Evolutionary conservation across 2,329 filamentous ascomycete species (phyloP).

Genomic region (Fusarium luffae): DNA sequence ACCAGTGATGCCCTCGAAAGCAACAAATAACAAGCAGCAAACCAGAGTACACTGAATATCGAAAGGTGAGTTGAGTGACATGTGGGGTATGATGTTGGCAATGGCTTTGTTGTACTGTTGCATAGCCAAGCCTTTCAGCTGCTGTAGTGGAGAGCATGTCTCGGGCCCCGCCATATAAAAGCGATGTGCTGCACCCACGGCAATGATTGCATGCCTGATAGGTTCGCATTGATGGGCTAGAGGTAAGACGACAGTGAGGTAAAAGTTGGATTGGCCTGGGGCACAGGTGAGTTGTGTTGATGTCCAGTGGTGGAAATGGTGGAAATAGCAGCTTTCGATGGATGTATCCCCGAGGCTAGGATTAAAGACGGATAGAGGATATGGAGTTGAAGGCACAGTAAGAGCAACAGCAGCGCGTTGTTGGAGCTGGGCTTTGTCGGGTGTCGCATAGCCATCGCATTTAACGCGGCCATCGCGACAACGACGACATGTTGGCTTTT

Average conservation of each 20-base stretch:
- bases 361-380: conserved; percentile 5
- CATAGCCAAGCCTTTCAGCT: conserved; percentile 34
- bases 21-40: conserved; percentile 40
- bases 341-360: conserved; percentile 10
- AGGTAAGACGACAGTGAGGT: conserved; percentile 21
- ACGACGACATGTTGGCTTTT: conserved; percentile 39
- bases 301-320: conserved; percentile 38
- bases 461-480: conserved; percentile 30
- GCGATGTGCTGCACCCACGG: conserved; percentile 34
- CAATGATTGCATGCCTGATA: conserved; percentile 22
- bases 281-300: conserved; percentile 25
- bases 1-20: conserved; percentile 39
- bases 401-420: background rate
- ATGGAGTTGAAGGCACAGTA: background rate
- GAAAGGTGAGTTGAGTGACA: conserved; percentile 16
- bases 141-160: conserved; percentile 25
- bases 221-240: conserved; percentile 30
- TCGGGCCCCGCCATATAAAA: conserved; percentile 29
- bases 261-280: conserved; percentile 27
- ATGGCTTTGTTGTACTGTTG: conserved; percentile 41
- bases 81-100: conserved; percentile 27
- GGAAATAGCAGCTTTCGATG: conserved; percentile 31
- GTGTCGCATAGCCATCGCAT: conserved; percentile 38
- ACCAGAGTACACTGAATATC: conserved; percentile 35
- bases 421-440: conserved; percentile 8